A percentile compares a stretch with the other conserved stretches of the same genome.
These are phyloP conservation scores for Fagopyrum homotropicum DNA, from an alignment of 148 eudicot genomes.

Conservation along the genomic window DNA sequence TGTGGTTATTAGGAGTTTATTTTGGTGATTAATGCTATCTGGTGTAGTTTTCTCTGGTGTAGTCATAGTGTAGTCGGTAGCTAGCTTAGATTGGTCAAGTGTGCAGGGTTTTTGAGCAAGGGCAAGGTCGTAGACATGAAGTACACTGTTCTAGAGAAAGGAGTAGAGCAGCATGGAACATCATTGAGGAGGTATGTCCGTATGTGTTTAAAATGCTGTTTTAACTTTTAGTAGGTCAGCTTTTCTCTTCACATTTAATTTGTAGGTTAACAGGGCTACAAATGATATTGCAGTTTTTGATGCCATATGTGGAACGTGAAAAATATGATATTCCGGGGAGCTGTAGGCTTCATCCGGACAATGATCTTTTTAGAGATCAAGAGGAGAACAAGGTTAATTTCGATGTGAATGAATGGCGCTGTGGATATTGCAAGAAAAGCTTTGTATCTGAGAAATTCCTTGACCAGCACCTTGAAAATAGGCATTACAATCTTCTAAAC, in stretches of 20 bases:
- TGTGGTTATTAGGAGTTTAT: not conserved
- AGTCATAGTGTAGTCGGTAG: not conserved
- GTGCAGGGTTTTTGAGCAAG: conserved; percentile 4
- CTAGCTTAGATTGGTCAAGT: not conserved
- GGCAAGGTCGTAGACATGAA: conserved; percentile 4
- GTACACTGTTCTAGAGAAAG: conserved; percentile 15
- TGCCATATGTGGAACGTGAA: conserved; percentile 84
- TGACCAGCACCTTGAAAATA: conserved; percentile 76
- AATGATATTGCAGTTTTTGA: conserved; percentile 56
- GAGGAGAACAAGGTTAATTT: conserved; percentile 72
- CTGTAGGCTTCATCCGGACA: conserved; percentile 79
- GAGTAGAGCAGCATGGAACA: conserved; percentile 16
- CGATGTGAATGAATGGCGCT: conserved; percentile 77
- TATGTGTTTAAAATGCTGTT: not conserved
- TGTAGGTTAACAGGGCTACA: conserved; percentile 1
- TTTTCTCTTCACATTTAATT: not conserved
- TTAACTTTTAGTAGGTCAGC: not conserved
- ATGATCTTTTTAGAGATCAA: conserved; percentile 81
- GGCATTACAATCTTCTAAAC: conserved; percentile 71
- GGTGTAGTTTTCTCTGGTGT: not conserved
- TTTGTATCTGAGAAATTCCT: conserved; percentile 64
- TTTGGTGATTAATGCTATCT: not conserved
- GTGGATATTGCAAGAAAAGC: conserved; percentile 86
- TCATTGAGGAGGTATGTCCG: conserved; percentile 15
- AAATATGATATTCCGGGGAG: conserved; percentile 47